Evolutionary conservation across 169 alveolate species (phyloP).

Genomic region (Cytauxzoon felis): DNA sequence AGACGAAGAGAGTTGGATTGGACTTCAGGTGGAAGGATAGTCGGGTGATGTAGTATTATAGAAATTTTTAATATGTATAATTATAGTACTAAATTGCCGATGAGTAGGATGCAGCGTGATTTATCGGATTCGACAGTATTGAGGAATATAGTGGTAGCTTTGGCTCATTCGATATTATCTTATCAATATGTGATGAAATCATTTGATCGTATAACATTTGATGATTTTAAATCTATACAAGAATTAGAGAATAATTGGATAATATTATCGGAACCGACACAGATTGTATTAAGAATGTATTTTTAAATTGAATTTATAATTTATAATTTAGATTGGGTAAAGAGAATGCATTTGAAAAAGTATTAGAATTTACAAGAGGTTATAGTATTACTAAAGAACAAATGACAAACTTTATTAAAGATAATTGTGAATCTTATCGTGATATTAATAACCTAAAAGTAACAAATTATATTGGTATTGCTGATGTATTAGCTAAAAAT

Average conservation of each 20-base stretch:
- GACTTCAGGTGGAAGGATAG: too few species aligned
- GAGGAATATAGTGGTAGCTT: constrained; percentile 88
- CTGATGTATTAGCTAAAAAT: constrained; percentile 35
- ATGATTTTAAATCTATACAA: constrained; percentile 54
- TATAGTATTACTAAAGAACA: constrained; percentile 34
- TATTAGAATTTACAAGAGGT: constrained; percentile 64
- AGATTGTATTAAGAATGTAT: constrained; percentile 83
- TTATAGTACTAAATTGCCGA: constrained; percentile 81
- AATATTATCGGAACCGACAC: constrained; percentile 91
- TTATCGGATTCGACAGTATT: constrained; percentile 92
- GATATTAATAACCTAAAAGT: constrained; percentile 14
- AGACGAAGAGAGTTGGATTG: too few species aligned
- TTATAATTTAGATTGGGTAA: constrained; percentile 38
- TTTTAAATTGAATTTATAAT: neutral
- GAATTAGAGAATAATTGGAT: constrained; percentile 89
- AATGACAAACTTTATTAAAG: constrained; percentile 52
- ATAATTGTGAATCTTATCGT: constrained; percentile 20
- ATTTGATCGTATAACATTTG: constrained; percentile 76
- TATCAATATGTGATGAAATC: constrained; percentile 79
- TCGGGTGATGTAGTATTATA: neutral
- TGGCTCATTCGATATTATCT: constrained; percentile 79
- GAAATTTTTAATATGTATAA: constrained; percentile 60
- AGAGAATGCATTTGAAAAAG: constrained; percentile 66
- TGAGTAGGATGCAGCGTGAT: constrained; percentile 92
- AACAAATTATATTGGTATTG: constrained; percentile 28